Conservation (phyloP, 2,329 filamentous ascomycete species). For the Davidsoniella australis region DNA sequence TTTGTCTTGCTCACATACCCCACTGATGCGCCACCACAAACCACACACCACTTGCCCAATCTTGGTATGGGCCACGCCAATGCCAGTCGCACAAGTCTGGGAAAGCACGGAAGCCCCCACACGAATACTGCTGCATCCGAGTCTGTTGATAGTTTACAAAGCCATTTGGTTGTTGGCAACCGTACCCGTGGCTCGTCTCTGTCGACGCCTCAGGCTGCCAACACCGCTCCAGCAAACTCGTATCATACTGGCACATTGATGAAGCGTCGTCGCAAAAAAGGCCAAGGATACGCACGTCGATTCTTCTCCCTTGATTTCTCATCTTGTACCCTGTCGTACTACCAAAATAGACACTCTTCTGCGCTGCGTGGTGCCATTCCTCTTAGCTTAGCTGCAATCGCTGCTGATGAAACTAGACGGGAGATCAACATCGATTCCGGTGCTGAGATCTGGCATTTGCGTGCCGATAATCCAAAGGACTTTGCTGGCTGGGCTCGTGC, state of each 20-base stretch:
- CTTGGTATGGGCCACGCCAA: slow-evolving; percentile 20
- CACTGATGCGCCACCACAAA: slow-evolving; percentile 60
- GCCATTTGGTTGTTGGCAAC: slow-evolving; percentile 23
- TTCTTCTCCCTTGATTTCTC: slow-evolving; percentile 96
- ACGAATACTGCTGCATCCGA: slow-evolving; percentile 29
- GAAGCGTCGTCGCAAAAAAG: slow-evolving; percentile 83
- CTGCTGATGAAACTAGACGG: slow-evolving; percentile 69
- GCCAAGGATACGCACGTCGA: slow-evolving; percentile 78
- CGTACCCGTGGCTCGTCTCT: slow-evolving; percentile 29
- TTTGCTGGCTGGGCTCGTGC: slow-evolving; percentile 79
- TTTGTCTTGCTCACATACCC: slow-evolving; percentile 91
- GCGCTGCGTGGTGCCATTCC: slow-evolving; percentile 85
- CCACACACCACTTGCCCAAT: slow-evolving; percentile 51
- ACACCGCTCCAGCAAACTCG: slow-evolving; percentile 21
- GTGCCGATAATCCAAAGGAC: slow-evolving; percentile 64
- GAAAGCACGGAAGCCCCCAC: slow-evolving; percentile 29
- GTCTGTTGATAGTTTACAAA: slow-evolving; percentile 45
- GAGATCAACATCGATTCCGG: slow-evolving; percentile 96
- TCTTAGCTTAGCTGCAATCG: slow-evolving; percentile 75
- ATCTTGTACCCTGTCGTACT: slow-evolving; percentile 89
- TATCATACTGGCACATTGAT: slow-evolving; percentile 74
- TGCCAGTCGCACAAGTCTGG: slow-evolving; percentile 35
- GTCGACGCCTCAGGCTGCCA: slow-evolving; percentile 18
- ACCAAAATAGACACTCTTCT: slow-evolving; percentile 84
- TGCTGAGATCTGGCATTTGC: slow-evolving; percentile 90